These are phyloP conservation scores for Hyaloperonospora arabidopsidis DNA, from an alignment of 352 stramenopile species.

Conservation along the genomic window DNA sequence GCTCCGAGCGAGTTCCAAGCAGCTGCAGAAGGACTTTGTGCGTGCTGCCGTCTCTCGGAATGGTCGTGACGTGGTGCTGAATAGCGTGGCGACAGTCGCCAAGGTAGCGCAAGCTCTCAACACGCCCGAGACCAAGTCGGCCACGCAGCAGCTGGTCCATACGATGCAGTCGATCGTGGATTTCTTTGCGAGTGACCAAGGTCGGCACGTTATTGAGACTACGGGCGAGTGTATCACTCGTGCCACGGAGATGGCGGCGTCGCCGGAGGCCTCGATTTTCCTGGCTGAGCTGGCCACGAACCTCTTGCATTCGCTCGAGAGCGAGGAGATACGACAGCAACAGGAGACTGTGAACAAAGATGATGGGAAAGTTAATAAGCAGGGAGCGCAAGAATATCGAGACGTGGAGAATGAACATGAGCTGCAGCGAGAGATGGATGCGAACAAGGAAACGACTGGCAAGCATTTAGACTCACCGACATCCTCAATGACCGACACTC, in stretches of 20 bases:
- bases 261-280: constrained; percentile 67
- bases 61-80: constrained; percentile 56
- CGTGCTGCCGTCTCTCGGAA: constrained; percentile 38
- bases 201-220: constrained; percentile 48
- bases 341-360: constrained; percentile 11
- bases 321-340: constrained; percentile 35
- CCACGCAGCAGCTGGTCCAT: constrained; percentile 50
- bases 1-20: constrained; percentile 30
- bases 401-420: constrained; percentile 16
- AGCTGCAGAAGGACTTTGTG: constrained; percentile 47
- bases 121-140: constrained; percentile 60
- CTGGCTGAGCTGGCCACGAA: constrained; percentile 68
- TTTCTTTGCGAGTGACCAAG: constrained; percentile 60
- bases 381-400: constrained; percentile 3
- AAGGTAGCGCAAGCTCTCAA: constrained; percentile 66
- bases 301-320: constrained; percentile 57
- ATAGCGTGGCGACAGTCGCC: constrained; percentile 48
- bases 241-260: constrained; percentile 51
- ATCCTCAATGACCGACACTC: constrained; percentile 43
- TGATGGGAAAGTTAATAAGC: constrained; percentile 9
- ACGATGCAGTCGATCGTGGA: constrained; percentile 66
- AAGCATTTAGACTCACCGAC: constrained; percentile 30
- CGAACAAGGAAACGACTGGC: constrained; percentile 11
- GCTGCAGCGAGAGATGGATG: constrained; percentile 7
- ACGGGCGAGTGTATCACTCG: constrained; percentile 42